phyloP scores from a whole-genome alignment of 352 stramenopile species.

The Pythium apleroticum region DNA sequence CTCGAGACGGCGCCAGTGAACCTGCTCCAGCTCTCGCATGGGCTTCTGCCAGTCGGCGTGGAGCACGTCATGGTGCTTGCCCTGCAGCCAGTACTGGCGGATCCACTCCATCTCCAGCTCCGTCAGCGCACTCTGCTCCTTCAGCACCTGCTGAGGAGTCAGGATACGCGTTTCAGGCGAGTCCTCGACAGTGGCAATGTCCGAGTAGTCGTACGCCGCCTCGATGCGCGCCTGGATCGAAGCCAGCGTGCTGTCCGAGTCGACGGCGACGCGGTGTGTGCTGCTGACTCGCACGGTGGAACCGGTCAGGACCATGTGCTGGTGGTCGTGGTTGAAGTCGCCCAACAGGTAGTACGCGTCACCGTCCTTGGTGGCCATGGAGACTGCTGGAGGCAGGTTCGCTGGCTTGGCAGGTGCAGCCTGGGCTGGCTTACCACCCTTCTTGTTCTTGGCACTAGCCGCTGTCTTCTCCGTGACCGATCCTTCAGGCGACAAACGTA shows the following conservation, averaged over 20 bases:
- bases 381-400: conserved; percentile 21
- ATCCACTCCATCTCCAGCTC: conserved; percentile 33
- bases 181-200: conserved; percentile 2
- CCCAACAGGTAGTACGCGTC: conserved; percentile 84
- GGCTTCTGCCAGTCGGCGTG: conserved; percentile 32
- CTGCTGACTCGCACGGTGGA: conserved; percentile 52
- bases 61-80: conserved; percentile 28
- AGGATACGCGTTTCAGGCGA: conserved; percentile 1
- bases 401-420: neutral
- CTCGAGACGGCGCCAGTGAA: conserved; percentile 25
- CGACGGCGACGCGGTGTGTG: conserved; percentile 61
- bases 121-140: conserved; percentile 28
- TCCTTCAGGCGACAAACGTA: conserved; percentile 50
- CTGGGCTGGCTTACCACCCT: conserved; percentile 1
- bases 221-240: conserved; percentile 25
- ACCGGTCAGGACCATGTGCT: conserved; percentile 79
- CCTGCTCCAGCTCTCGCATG: conserved; percentile 25
- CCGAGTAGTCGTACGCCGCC: conserved; percentile 13
- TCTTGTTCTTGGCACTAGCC: conserved; percentile 11
- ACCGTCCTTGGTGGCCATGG: conserved; percentile 45
- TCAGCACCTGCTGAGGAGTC: conserved; percentile 24
- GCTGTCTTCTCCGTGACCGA: conserved; percentile 1
- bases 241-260: conserved; percentile 28
- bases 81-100: conserved; percentile 33
- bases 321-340: conserved; percentile 89